These are phyloP conservation scores for Orbilia blumenaviensis DNA, from an alignment of 2,329 filamentous ascomycete genomes.

Conservation along the genomic window DNA sequence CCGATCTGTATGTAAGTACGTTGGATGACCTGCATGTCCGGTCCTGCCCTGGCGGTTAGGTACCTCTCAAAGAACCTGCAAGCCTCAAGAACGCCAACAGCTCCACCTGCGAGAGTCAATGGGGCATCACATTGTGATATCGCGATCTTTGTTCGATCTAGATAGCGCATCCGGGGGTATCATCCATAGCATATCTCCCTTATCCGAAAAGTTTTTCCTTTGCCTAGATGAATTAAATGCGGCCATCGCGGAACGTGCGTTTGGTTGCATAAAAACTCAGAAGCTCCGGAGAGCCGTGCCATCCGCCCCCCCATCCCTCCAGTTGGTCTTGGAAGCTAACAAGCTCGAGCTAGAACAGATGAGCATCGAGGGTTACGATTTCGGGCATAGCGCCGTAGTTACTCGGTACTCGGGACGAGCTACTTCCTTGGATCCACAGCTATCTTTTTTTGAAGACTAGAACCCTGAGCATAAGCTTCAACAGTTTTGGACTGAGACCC, in stretches of 20 bases:
- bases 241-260: constrained; percentile 43
- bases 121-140: constrained; percentile 35
- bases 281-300: constrained; percentile 6
- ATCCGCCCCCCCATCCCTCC: neutral
- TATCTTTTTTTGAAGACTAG: neutral
- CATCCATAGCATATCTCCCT: constrained; percentile 8
- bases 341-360: constrained; percentile 43
- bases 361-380: constrained; percentile 36
- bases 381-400: constrained; percentile 20
- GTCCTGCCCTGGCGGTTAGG: constrained; percentile 19
- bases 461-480: constrained; percentile 27
- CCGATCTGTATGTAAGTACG: neutral
- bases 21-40: constrained; percentile 7
- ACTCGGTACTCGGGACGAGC: constrained; percentile 49
- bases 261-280: constrained; percentile 16
- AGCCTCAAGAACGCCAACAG: neutral
- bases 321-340: constrained; percentile 17
- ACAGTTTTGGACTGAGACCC: constrained; percentile 36
- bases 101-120: neutral
- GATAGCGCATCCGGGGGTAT: constrained; percentile 17
- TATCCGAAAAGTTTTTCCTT: neutral
- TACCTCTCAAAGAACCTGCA: constrained; percentile 1
- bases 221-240: constrained; percentile 35
- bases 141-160: constrained; percentile 8
- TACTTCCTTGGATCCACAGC: constrained; percentile 42